Percentiles rank a stretch among this genome's conserved stretches.
Evolutionary conservation across 495 filamentous ascomycete genomes (phyloP).

Genomic region (Penicillium macrosclerotiorum): DNA sequence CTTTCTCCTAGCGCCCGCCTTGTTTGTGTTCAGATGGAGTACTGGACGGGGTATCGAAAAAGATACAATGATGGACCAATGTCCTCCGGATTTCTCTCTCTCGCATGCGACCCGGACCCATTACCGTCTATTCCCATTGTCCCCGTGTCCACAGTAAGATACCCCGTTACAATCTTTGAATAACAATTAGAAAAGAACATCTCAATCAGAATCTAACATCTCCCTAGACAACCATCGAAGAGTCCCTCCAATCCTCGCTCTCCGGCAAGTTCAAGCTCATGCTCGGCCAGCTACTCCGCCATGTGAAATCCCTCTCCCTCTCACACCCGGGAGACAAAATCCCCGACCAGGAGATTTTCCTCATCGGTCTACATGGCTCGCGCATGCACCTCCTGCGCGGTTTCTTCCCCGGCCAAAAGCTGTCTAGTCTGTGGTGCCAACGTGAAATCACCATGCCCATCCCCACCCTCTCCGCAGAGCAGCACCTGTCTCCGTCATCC

Average conservation of each 20-base stretch:
- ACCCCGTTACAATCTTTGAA: neutral
- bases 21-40: slow-evolving; percentile 20
- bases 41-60: slow-evolving; percentile 31
- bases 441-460: slow-evolving; percentile 9
- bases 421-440: slow-evolving; percentile 26
- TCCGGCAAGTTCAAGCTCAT: slow-evolving; percentile 30
- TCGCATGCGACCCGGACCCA: slow-evolving; percentile 17
- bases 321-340: slow-evolving; percentile 27
- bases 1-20: slow-evolving; percentile 17
- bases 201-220: neutral
- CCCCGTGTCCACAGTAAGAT: slow-evolving; percentile 21
- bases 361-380: slow-evolving; percentile 32
- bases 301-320: slow-evolving; percentile 19
- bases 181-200: neutral
- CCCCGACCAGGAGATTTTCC: slow-evolving; percentile 33
- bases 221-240: slow-evolving; percentile 17
- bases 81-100: slow-evolving; percentile 17
- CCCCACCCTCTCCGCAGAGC: neutral
- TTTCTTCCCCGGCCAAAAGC: slow-evolving; percentile 30
- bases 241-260: slow-evolving; percentile 13
- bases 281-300: slow-evolving; percentile 23
- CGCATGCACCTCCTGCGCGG: slow-evolving; percentile 30
- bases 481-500: neutral
- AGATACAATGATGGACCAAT: slow-evolving; percentile 24
- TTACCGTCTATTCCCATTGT: slow-evolving; percentile 4